phyloP scores from a whole-genome alignment of 495 filamentous ascomycete species.

The Podospora pseudopauciseta region DNA sequence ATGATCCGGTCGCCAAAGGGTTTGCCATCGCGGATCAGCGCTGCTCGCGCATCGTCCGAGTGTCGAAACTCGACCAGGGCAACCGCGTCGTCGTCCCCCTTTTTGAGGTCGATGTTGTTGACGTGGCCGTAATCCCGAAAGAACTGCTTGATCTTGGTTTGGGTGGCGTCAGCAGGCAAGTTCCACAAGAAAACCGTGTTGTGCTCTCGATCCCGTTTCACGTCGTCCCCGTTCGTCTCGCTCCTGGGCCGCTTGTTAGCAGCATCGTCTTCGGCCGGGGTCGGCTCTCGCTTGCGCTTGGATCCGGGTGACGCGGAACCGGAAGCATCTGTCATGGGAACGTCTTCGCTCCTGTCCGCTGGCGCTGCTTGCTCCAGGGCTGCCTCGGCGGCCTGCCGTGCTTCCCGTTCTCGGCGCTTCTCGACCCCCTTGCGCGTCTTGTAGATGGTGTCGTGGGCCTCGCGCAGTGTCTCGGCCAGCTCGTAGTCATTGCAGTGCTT shows the following conservation, averaged over 20 bases:
- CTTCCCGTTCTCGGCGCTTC: conserved; percentile 65
- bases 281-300: conserved; percentile 70
- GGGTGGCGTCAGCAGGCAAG: conserved; percentile 63
- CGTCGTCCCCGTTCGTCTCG: conserved; percentile 37
- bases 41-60: conserved; percentile 72
- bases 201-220: conserved; percentile 84
- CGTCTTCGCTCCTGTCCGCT: conserved; percentile 15
- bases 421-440: conserved; percentile 59
- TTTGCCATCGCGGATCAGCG: conserved; percentile 76
- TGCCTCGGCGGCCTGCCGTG: conserved; percentile 29
- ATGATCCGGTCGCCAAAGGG: conserved; percentile 66
- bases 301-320: conserved; percentile 28
- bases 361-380: conserved; percentile 22
- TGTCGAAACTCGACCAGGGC: conserved; percentile 83
- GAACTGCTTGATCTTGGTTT: conserved; percentile 75
- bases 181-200: conserved; percentile 77
- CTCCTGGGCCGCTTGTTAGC: conserved; percentile 58
- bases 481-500: conserved; percentile 88
- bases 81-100: conserved; percentile 54
- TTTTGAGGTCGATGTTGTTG: conserved; percentile 64
- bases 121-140: conserved; percentile 86
- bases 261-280: conserved; percentile 43
- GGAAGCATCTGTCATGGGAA: conserved; percentile 29
- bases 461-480: conserved; percentile 63
- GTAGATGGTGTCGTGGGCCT: conserved; percentile 64